Evolutionary conservation across 306 rosid genomes (phyloP), one percentile per base, ranked within the genome.

Genomic region (Hylodesmum podocarpum): DNA sequence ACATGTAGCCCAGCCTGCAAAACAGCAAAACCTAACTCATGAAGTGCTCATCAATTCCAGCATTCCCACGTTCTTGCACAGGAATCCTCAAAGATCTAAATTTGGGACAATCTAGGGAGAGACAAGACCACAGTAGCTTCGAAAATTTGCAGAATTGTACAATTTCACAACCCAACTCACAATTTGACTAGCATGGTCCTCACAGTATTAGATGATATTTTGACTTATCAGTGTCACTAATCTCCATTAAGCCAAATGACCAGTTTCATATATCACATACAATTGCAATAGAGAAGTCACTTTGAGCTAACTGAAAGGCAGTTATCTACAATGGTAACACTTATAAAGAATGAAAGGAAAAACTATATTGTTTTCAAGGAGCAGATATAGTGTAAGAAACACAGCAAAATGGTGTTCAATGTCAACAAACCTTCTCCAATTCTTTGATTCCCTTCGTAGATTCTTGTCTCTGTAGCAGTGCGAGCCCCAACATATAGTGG

Each of bases 401-500:
- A 66, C n/a, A 37, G 39, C 68, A 43, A 44, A 11, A 8, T 57
- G 12, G 66, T 51, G 70, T 67, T 71, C 77, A 50, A 77, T 44
- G 70, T 69, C 58, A n/a, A 69, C 70, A 34, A 75, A 95, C 99
- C 99, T 86, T 91, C 86, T 91, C 84, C 81, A 96, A 78, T 76
- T 91, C 88, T 80, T 72, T 84, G 46, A 96, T 87, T 72, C 97
- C 99, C 81, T 82, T 87, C 2, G 81, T 61, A 83, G 81, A 80
- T 65, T 89, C 96, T 82, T 87, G 49, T 69, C 57, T 88, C 78
- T 75, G 83, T 16, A 92, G 83, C 70, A 96, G 85, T 54, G 91
- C 90, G 74, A 92, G 97, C 81, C 98, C 99, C 91, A 96, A 76
- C 87, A 88, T 86, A 81, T 92, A 96, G 85, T 96, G 92, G 29